Base-by-base conservation (phyloP, 1,284 basidiomycete genomes). In the Gymnopus androsaceus region DNA sequence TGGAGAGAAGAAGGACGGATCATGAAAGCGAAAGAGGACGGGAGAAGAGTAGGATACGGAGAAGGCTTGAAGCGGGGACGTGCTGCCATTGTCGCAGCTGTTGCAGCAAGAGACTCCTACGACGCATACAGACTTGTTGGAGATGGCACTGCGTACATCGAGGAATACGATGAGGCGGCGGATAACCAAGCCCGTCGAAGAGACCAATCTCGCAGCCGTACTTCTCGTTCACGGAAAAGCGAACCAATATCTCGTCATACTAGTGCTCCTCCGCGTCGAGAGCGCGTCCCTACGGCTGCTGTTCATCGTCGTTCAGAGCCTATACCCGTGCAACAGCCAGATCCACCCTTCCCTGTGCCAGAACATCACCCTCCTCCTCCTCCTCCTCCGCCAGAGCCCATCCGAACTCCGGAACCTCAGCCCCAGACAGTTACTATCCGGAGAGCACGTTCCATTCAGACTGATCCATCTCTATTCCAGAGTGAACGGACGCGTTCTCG, bases 121-220 rank as follows among this genome's bases (percentile, higher is more conserved):
- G 33, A 14, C 3, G 41, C 27, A 11, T 21, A 36, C 17, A 38
- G 48, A 37, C 40, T 56, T 27, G 47, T 50, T 12, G 54, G 54
- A 4, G 54, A 56, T 44, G 54, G 54, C 3, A 42, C 46, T 12
- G 54, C 54, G 15, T 56, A 56, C 36, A 56, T 56, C 31, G 54
- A 56, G 34, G 54, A 56, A 31, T 49, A 44, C 15, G 27, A 50
- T 12, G 38, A 55, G 2, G 54, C 27, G 11, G 25, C 40, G 38
- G 33, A 31, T 14, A 30, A 55, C 21, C 34, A 30, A 31, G 11
- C 37, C 25, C 40, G 38, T 15, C 30, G 48, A 21, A 48, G 31
- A 27, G 38, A 21, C 3, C 40, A 48, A 23, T 49, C 46, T n/a
- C 36, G 38, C 14, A 48, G 36, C 21, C 54, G 47, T 1, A n/a